phyloP scores from a whole-genome alignment of 768 basidiomycete species.

The Grammothele lineata region DNA sequence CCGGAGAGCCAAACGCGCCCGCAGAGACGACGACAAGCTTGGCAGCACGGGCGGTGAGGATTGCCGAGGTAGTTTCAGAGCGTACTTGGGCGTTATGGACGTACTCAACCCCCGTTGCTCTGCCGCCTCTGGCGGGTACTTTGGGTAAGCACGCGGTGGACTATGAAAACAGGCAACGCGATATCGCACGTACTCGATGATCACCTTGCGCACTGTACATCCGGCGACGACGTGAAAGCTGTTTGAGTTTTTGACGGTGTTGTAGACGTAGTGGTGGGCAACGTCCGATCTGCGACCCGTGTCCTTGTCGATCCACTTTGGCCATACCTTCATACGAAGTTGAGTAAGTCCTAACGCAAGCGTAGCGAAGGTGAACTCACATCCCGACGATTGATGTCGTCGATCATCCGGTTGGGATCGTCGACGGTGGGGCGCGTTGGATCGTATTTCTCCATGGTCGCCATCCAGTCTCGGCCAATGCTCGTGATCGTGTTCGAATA shows the following conservation, averaged over 20 bases:
- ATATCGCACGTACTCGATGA: slow-evolving; percentile 35
- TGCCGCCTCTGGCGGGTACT: slow-evolving; percentile 25
- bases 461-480: slow-evolving; percentile 43
- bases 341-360: not conserved
- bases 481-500: slow-evolving; percentile 36
- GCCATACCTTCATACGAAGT: no score
- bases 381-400: no score
- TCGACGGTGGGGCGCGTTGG: slow-evolving; percentile 15
- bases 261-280: slow-evolving; percentile 39
- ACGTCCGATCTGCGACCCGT: slow-evolving; percentile 56
- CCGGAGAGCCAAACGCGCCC: slow-evolving; percentile 40
- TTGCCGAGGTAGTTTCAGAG: slow-evolving; percentile 7
- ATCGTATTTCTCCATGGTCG: slow-evolving; percentile 44
- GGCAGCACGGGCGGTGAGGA: slow-evolving; percentile 25
- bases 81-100: slow-evolving; percentile 21
- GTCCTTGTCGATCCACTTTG: slow-evolving; percentile 42
- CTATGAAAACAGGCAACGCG: not conserved
- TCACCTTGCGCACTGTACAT: slow-evolving; percentile 28
- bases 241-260: slow-evolving; percentile 21
- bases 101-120: slow-evolving; percentile 37
- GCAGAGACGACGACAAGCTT: slow-evolving; percentile 36
- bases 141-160: not conserved
- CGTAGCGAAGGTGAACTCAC: not conserved
- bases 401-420: not conserved
- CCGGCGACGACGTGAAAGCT: slow-evolving; percentile 29